Evolutionary conservation across 2,329 filamentous ascomycete species (phyloP), one percentile per base, ranked within the genome.

Genomic region (Colletotrichum noveboracense): DNA sequence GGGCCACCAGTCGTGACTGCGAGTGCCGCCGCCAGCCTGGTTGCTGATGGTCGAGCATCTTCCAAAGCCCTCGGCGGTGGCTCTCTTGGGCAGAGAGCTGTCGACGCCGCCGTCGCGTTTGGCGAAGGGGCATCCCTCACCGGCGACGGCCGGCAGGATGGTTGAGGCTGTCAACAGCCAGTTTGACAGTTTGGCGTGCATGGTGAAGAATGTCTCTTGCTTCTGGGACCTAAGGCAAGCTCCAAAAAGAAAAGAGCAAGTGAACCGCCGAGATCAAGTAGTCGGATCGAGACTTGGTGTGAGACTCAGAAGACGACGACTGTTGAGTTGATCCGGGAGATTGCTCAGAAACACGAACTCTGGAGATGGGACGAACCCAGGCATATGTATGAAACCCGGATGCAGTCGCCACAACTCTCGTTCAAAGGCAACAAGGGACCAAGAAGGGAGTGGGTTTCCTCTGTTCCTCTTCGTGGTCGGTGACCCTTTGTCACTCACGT

Each of bases 1-100:
- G 70, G 94, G 94, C 94, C 94, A 96, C 92, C 93, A 95, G 87
- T 96, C 93, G 70, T 80, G 81, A 87, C 93, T 95, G 76, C 87
- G 86, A 79, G 93, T 94, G 80, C 94, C 94, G 79, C 90, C 91
- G 78, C 93, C 93, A 73, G 85, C 88, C 65, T 86, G 83, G 75
- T 88, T 88, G 80, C 74, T 74, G 7, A 60, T 48, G 16, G 26
- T 74, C 9, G 74, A 65, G 36, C 74, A 76, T 28, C 66, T 58
- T 14, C 74, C 74, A 12, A 76, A 74, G 30, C 28, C 34, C 26
- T 52, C 71, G 34, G 65, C 48, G 6, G 71, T 58, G 10, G 66
- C 62, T 34, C 62, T 72, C 65, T 68, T 74, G 65, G 74, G 64
- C 6, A 76, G 70, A 34, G 71, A 67, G 34, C 58, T 73, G 70